These are phyloP conservation scores for Nicotiana tabacum DNA, from an alignment of 257 asterid species.

Conservation along the genomic window DNA sequence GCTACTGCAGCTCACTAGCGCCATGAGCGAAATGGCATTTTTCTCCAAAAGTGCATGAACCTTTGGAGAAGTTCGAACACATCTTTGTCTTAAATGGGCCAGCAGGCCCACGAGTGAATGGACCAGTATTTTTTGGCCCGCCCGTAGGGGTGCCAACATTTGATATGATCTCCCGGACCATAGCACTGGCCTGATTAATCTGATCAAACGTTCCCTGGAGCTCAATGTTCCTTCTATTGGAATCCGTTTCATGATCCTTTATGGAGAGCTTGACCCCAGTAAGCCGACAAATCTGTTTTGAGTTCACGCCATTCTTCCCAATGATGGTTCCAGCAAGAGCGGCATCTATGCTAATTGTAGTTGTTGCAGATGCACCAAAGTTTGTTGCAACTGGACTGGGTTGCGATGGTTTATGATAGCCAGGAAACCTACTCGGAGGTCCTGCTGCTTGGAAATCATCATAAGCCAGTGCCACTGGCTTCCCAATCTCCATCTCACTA, in stretches of 20 bases:
- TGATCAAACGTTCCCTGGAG: constrained; percentile 83
- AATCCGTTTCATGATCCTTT: constrained; percentile 66
- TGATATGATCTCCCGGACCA: constrained; percentile 68
- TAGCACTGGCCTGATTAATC: constrained; percentile 56
- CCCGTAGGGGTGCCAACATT: constrained; percentile 31
- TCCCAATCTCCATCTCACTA: constrained; percentile 86
- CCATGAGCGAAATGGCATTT: constrained; percentile 94
- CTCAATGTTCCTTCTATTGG: constrained; percentile 71
- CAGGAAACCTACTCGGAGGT: constrained; percentile 39
- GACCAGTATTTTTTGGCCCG: constrained; percentile 24
- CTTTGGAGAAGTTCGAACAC: constrained; percentile 68
- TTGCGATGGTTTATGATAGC: constrained; percentile 32
- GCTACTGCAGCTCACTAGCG: constrained; percentile 57
- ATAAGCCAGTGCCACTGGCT: constrained; percentile 35
- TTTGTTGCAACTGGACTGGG: constrained; percentile 48
- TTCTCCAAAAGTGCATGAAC: constrained; percentile 85
- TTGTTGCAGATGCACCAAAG: constrained; percentile 69
- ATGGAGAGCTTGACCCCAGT: constrained; percentile 69
- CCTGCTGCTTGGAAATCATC: constrained; percentile 48
- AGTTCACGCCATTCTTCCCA: constrained; percentile 80
- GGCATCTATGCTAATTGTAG: constrained; percentile 74
- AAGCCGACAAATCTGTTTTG: constrained; percentile 74
- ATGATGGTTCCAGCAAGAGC: constrained; percentile 80
- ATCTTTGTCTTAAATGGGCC: constrained; percentile 57
- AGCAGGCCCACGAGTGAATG: constrained; percentile 35